These are phyloP conservation scores for Eutypa lata DNA, from an alignment of 2,329 filamentous ascomycete species.

Conservation along the genomic window DNA sequence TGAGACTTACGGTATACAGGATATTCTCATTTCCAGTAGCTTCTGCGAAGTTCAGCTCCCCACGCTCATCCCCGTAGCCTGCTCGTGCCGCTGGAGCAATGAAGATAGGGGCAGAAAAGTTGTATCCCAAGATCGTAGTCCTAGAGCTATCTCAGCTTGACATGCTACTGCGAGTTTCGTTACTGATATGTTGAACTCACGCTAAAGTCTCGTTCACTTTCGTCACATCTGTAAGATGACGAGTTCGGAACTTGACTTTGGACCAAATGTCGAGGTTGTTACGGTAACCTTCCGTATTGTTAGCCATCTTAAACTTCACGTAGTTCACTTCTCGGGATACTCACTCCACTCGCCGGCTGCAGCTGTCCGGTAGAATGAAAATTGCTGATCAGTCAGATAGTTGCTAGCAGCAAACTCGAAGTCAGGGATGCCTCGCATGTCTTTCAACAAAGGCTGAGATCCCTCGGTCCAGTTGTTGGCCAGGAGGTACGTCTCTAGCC, in stretches of 20 bases:
- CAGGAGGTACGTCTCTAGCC: conserved; percentile 25
- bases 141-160: conserved; percentile 26
- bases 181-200: conserved; percentile 22
- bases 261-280: conserved; percentile 49
- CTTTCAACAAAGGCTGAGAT: conserved; percentile 34
- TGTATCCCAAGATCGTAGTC: conserved; percentile 43
- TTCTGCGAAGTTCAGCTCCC: conserved; percentile 45
- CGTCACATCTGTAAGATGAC: not conserved
- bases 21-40: conserved; percentile 42
- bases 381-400: conserved; percentile 37
- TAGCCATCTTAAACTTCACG: not conserved
- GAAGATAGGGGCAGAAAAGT: conserved; percentile 47
- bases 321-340: not conserved
- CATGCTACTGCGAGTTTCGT: conserved; percentile 4
- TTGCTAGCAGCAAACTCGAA: conserved; percentile 48
- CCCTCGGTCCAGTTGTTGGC: conserved; percentile 31
- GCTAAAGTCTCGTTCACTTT: conserved; percentile 20
- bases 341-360: conserved; percentile 45
- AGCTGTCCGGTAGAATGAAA: conserved; percentile 48
- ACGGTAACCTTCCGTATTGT: conserved; percentile 35
- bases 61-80: conserved; percentile 40
- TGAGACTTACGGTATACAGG: conserved; percentile 36
- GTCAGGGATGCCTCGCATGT: conserved; percentile 43
- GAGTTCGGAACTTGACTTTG: conserved; percentile 30
- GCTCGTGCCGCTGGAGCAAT: conserved; percentile 45